Percentiles rank a stretch among this genome's conserved stretches.
Conservation (phyloP, 805 yeast species). For the Starmerella gropengiesseri region DNA sequence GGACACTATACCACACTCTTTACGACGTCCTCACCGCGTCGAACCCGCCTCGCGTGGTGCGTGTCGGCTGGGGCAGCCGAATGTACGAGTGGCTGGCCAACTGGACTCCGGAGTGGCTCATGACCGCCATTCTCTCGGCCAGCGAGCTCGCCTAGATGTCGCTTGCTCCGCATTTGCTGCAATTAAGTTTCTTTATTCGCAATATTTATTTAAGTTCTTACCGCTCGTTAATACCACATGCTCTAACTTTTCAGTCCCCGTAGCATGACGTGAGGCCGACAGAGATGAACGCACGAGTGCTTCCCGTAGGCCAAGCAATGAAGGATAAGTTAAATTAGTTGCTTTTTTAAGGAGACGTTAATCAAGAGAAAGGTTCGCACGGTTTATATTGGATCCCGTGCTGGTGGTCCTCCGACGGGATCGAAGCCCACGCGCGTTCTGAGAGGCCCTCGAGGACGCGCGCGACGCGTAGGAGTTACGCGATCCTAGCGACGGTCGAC, state of each 20-base stretch:
- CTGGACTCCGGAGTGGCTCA: conserved; percentile 27
- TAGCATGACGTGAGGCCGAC: too few relatives aligned
- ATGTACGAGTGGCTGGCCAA: conserved; percentile 26
- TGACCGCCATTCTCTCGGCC: conserved; percentile 13
- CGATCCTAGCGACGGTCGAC: too few relatives aligned
- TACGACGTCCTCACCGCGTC: conserved; percentile 26
- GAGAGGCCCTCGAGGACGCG: too few relatives aligned
- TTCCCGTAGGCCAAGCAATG: too few relatives aligned
- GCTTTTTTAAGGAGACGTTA: too few relatives aligned
- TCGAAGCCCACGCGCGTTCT: too few relatives aligned
- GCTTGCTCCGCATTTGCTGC: neutral
- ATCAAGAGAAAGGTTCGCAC: too few relatives aligned
- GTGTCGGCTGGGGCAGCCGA: conserved; percentile 29
- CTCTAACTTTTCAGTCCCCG: neutral
- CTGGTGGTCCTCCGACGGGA: too few relatives aligned
- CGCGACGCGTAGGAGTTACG: too few relatives aligned
- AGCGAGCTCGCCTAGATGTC: neutral
- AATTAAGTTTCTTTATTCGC: neutral
- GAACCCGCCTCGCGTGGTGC: conserved; percentile 26
- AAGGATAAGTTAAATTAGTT: too few relatives aligned
- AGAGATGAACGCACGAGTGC: too few relatives aligned
- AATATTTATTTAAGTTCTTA: neutral
- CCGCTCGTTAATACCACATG: neutral
- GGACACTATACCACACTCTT: conserved; percentile 27
- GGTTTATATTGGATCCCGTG: too few relatives aligned